These are phyloP conservation scores for Fusarium sp. DNA, from an alignment of 2,329 filamentous ascomycete species.

Conservation along the genomic window DNA sequence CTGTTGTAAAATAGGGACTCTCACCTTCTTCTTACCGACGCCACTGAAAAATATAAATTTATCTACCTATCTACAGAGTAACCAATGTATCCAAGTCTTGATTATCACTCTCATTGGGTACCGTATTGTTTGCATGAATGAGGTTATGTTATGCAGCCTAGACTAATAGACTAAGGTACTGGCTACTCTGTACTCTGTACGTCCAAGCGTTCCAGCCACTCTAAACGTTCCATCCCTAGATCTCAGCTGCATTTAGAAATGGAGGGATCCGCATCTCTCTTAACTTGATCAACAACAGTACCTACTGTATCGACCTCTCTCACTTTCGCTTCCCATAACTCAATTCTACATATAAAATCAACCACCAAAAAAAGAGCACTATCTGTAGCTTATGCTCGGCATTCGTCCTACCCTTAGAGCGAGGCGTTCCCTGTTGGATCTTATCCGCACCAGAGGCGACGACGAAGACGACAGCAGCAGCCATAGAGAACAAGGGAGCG, in stretches of 20 bases:
- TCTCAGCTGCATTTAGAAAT: conserved; percentile 20
- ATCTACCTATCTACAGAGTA: not conserved
- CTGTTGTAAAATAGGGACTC: not conserved
- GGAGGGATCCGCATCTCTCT: conserved; percentile 20
- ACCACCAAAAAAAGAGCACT: conserved; percentile 31
- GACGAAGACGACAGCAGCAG: conserved; percentile 33
- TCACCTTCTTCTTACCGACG: not conserved
- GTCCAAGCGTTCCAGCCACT: conserved; percentile 16
- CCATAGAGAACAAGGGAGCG: conserved; percentile 22
- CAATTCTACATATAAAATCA: conserved; percentile 14
- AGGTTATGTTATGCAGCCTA: conserved; percentile 4
- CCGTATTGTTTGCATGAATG: conserved; percentile 1
- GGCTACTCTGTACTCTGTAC: conserved; percentile 1
- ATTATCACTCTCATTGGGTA: not conserved
- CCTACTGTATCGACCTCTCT: not conserved
- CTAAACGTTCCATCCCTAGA: conserved; percentile 4
- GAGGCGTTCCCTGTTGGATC: conserved; percentile 65
- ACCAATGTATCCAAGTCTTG: not conserved
- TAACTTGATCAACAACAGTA: conserved; percentile 18
- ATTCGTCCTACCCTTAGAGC: conserved; percentile 62
- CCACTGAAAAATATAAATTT: not conserved
- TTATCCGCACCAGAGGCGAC: conserved; percentile 55
- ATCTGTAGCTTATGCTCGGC: conserved; percentile 59
- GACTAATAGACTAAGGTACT: not conserved
- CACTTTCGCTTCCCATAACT: conserved; percentile 16